These are phyloP conservation scores for Colletotrichum spinosum DNA, from an alignment of 2,329 filamentous ascomycete genomes.

Conservation along the genomic window DNA sequence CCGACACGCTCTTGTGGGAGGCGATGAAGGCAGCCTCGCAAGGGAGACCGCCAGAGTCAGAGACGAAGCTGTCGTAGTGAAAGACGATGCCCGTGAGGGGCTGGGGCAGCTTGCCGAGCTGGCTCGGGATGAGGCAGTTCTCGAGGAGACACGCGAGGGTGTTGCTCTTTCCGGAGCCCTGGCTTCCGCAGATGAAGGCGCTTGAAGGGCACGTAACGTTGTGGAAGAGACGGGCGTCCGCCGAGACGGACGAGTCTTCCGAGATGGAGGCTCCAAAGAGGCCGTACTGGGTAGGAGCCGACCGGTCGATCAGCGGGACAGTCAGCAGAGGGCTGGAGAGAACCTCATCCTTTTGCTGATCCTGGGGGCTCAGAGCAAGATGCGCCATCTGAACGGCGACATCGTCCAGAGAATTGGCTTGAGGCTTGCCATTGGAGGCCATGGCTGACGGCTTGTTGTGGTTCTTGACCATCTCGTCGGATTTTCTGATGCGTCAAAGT, in stretches of 20 bases:
- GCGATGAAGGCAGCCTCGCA: constrained; percentile 71
- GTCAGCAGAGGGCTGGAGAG: constrained; percentile 30
- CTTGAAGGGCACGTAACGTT: constrained; percentile 65
- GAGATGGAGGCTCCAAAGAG: constrained; percentile 41
- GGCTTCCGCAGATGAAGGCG: constrained; percentile 72
- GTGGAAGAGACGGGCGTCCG: constrained; percentile 51
- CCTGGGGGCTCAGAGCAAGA: neutral
- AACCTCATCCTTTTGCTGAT: constrained; percentile 21
- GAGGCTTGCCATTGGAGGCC: no score
- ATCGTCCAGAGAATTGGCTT: no score
- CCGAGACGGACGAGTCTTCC: constrained; percentile 8
- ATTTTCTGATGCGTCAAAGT: no score
- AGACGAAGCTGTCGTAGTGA: constrained; percentile 70
- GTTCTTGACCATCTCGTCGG: no score
- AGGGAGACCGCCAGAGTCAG: constrained; percentile 58
- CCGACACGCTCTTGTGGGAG: constrained; percentile 54
- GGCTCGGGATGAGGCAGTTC: constrained; percentile 63
- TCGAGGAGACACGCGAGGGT: constrained; percentile 68
- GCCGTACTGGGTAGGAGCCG: constrained; percentile 17
- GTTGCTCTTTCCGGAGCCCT: constrained; percentile 74
- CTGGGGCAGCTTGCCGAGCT: constrained; percentile 57
- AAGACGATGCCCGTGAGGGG: constrained; percentile 73
- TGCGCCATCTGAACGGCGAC: constrained; percentile 1
- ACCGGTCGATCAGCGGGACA: neutral
- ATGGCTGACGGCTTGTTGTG: neutral